A percentile compares a stretch with the other conserved stretches of the same genome.
Conservation (phyloP, 139 green algal genomes). For the Closterium sp. region DNA sequence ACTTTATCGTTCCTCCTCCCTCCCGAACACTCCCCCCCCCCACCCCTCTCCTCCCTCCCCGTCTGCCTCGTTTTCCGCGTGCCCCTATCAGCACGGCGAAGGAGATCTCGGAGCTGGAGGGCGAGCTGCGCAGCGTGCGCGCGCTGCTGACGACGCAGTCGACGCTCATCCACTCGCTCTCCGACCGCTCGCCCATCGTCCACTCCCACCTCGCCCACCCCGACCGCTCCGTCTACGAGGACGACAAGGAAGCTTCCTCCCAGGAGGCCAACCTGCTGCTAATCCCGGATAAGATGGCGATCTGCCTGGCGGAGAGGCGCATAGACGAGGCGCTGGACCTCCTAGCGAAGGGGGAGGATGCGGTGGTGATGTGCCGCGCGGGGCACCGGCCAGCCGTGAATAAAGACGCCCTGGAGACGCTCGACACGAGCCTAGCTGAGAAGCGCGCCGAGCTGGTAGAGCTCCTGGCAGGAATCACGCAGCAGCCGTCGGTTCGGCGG, state of each 20-base stretch:
- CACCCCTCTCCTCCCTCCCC: no score
- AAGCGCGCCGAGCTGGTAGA: slow-evolving; percentile 19
- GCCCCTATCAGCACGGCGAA: slow-evolving; percentile 25
- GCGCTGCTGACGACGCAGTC: slow-evolving; percentile 30
- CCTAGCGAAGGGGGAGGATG: neutral
- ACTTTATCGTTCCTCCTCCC: no score
- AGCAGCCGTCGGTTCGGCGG: slow-evolving; percentile 30
- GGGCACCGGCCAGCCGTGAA: neutral
- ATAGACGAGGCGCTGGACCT: neutral
- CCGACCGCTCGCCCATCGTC: slow-evolving; percentile 6
- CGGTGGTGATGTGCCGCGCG: neutral
- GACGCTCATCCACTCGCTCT: slow-evolving; percentile 38
- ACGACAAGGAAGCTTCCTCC: neutral
- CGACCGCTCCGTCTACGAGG: neutral
- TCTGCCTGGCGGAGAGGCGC: neutral
- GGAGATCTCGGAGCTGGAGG: slow-evolving; percentile 54
- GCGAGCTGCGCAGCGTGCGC: slow-evolving; percentile 46
- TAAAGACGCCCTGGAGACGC: neutral
- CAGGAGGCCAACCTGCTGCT: neutral
- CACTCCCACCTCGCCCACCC: neutral
- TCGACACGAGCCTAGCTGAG: slow-evolving; percentile 5
- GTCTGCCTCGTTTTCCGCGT: neutral
- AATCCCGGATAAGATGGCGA: neutral
- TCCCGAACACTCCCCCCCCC: no score
- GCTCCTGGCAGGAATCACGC: slow-evolving; percentile 8